phyloP scores from a whole-genome alignment of 2,329 filamentous ascomycete species.

The Tricladium varicosporioides region DNA sequence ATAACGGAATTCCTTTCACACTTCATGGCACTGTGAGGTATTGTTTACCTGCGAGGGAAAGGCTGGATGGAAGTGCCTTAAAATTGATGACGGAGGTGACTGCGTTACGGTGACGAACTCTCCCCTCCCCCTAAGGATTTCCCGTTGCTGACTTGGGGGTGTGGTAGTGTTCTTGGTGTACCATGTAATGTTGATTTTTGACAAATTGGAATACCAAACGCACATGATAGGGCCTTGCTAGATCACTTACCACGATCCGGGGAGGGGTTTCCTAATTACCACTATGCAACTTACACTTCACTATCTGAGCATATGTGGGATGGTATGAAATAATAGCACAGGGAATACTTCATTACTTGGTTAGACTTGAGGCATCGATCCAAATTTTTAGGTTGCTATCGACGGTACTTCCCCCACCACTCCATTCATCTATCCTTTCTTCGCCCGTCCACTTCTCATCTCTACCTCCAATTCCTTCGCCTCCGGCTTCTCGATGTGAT shows the following conservation, averaged over 20 bases:
- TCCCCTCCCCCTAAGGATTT: too few species aligned
- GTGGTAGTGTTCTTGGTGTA: too few species aligned
- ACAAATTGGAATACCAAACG: background rate
- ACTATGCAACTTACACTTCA: background rate
- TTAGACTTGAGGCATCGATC: constrained; percentile 26
- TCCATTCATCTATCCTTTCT: constrained; percentile 27
- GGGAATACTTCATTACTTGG: constrained; percentile 14
- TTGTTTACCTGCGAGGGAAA: too few species aligned
- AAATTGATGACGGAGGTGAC: too few species aligned
- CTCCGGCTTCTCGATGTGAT: constrained; percentile 30
- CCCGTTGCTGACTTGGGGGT: too few species aligned
- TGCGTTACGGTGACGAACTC: too few species aligned
- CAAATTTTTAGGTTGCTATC: constrained; percentile 29
- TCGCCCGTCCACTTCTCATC: constrained; percentile 31
- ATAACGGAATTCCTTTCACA: too few species aligned
- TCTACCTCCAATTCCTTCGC: constrained; percentile 31
- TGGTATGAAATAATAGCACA: background rate
- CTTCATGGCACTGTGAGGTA: too few species aligned
- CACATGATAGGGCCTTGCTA: background rate
- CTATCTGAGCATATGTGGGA: background rate
- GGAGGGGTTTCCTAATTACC: background rate
- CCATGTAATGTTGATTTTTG: too few species aligned
- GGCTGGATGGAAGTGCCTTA: too few species aligned
- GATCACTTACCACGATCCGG: too few species aligned
- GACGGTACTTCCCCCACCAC: constrained; percentile 26